Conservation (phyloP, 805 yeast species). For the Kodamaea jinghongensis region DNA sequence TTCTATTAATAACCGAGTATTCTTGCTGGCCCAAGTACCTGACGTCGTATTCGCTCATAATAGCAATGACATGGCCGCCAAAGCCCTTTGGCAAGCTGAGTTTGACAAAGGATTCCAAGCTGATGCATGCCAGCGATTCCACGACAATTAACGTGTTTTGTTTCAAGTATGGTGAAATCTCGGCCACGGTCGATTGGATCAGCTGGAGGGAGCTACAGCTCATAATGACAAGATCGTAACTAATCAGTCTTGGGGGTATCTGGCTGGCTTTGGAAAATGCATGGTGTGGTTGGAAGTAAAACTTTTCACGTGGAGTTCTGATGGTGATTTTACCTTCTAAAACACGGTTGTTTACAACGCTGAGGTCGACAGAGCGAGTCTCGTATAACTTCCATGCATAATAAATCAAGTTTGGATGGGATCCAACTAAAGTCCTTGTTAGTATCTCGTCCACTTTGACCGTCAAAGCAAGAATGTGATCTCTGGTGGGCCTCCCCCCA, state of each 20-base stretch:
- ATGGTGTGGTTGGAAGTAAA: slow-evolving; percentile 16
- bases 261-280: slow-evolving; percentile 12
- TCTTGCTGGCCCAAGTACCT: slow-evolving; percentile 29
- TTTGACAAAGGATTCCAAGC: slow-evolving; percentile 65
- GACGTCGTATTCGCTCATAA: slow-evolving; percentile 62
- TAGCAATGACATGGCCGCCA: slow-evolving; percentile 38
- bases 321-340: slow-evolving; percentile 17
- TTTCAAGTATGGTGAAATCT: slow-evolving; percentile 24
- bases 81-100: slow-evolving; percentile 36
- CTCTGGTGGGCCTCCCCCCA: too few relatives aligned
- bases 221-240: slow-evolving; percentile 36
- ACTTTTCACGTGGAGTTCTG: slow-evolving; percentile 7
- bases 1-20: slow-evolving; percentile 32
- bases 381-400: slow-evolving; percentile 57
- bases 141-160: slow-evolving; percentile 52
- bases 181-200: slow-evolving; percentile 30
- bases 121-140: slow-evolving; percentile 71
- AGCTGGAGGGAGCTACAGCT: slow-evolving; percentile 37
- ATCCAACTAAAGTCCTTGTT: slow-evolving; percentile 42
- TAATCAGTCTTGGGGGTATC: slow-evolving; percentile 14
- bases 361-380: slow-evolving; percentile 35
- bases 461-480: too few relatives aligned
- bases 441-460: too few relatives aligned
- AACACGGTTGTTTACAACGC: slow-evolving; percentile 37
- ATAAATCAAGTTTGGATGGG: slow-evolving; percentile 56